phyloP scores from a whole-genome alignment of 208 protist species.

The Trypanosoma cruzi region DNA sequence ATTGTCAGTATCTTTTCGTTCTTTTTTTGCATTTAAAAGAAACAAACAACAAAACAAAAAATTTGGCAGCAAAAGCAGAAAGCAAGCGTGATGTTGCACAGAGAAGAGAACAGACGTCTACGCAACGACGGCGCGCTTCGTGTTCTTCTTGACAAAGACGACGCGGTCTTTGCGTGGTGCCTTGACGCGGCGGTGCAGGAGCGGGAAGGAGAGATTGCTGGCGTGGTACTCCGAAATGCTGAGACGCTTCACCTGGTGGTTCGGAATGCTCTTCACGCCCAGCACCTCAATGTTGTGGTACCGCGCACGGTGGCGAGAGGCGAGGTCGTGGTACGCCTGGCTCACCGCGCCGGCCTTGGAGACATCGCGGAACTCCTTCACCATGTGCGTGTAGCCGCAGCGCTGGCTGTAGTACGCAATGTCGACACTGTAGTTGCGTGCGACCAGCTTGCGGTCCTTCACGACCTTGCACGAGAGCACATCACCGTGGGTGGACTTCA shows the following conservation, averaged over 20 bases:
- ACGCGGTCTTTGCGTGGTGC: conserved; percentile 34
- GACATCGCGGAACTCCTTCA: conserved; percentile 99
- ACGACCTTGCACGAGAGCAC: conserved; percentile 94
- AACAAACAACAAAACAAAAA: not conserved
- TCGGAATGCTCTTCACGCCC: conserved; percentile 88
- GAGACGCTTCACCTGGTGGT: conserved; percentile 76
- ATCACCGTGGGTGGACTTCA: conserved; percentile 99
- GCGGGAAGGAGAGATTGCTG: conserved; percentile 94
- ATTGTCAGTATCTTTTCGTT: too few relatives aligned
- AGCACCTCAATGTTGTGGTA: conserved; percentile 97
- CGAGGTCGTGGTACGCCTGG: conserved; percentile 98
- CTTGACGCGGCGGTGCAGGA: conserved; percentile 38
- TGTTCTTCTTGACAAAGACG: conserved; percentile 87
- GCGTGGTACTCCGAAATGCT: conserved; percentile 81
- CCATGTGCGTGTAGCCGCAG: conserved; percentile 99
- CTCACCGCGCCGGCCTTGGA: conserved; percentile 95
- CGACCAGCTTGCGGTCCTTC: conserved; percentile 95
- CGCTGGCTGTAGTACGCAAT: conserved; percentile 98
- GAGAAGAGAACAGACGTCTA: not conserved
- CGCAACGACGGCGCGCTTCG: conserved; percentile 41
- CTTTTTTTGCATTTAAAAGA: too few relatives aligned
- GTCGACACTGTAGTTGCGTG: conserved; percentile 99
- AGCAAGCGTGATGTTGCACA: not conserved
- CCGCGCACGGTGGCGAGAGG: conserved; percentile 96
- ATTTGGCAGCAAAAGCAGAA: conserved; percentile 12